Base-by-base conservation (phyloP, 1,284 basidiomycete genomes). In the Boletus semigastroideus region DNA sequence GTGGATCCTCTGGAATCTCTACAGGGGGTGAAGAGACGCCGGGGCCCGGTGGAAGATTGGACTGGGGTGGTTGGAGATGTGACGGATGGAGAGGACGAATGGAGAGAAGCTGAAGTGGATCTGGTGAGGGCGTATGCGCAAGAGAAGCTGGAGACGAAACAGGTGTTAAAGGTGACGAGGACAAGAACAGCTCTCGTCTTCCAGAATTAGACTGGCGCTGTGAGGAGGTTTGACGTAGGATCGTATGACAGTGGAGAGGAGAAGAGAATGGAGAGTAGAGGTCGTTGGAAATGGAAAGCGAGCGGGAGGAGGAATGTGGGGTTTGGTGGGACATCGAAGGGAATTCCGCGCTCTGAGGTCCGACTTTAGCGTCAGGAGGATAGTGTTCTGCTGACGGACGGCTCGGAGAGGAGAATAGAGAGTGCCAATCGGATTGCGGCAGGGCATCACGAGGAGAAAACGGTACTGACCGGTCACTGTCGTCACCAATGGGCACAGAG, bases 151-250 rank as follows among this genome's bases (percentile, higher is more conserved):
- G 53, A 49, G 64, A 65, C 1, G 59, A 66, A 46, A 44, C 5
- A 3, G 59, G 61, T 37, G 65, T 68, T 30, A 69, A 41, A 14
- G 63, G 66, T 5, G 63, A 68, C 9, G 58, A 67, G 27, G 33
- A 5, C 4, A 14, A 36, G 6, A 19, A 40, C 5, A 16, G 5
- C 13, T 30, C 39, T 38, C 12, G 37, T 45, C 38, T 41, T 42
- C 30, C 40, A 20, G 42, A 42, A 46, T 13, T 44, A 12, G 34
- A 34, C 17, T 44, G 51, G 25, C 12, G 31, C 12, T 49, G 62
- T n/a, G 63, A 52, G 5, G 59, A 57, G 3, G 53, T 54, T n/a
- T 28, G 54, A 12, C 45, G 54, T 20, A 61, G 53, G 17, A 63
- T 54, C 8, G 61, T 49, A 19, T 43, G 54, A 40, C 27, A 40